A percentile compares a stretch with the other conserved stretches of the same genome.
These are phyloP conservation scores for Coriolopsis trogii DNA, from an alignment of 1,284 basidiomycete species.

Conservation along the genomic window DNA sequence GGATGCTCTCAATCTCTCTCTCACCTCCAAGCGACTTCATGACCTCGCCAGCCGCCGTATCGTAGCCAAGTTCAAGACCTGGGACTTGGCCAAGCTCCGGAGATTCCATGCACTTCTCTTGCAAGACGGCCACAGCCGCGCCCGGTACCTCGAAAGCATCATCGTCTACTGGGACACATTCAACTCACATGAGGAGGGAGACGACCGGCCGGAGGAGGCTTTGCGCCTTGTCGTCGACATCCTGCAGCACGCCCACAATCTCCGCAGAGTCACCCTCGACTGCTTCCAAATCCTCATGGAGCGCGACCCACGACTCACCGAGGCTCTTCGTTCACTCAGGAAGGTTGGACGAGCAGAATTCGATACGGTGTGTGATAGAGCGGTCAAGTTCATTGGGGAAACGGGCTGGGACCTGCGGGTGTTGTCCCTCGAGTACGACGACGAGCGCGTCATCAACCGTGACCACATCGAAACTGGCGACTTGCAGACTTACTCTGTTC, in stretches of 20 bases:
- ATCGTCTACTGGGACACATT: neutral
- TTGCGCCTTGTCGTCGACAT: slow-evolving; percentile 9
- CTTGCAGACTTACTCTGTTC: neutral
- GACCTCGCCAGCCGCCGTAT: slow-evolving; percentile 7
- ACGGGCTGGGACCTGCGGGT: neutral
- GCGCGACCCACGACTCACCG: slow-evolving; percentile 1
- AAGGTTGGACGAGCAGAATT: slow-evolving; percentile 2
- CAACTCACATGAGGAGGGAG: neutral
- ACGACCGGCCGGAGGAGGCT: neutral
- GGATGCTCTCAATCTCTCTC: slow-evolving; percentile 10
- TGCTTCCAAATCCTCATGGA: slow-evolving; percentile 5
- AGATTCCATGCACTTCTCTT: neutral
- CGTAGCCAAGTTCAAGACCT: neutral
- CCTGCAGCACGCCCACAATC: slow-evolving; percentile 1
- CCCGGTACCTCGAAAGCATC: neutral
- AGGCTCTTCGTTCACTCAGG: slow-evolving; percentile 2
- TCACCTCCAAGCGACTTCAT: slow-evolving; percentile 5
- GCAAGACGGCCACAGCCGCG: neutral
- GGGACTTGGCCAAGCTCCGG: neutral
- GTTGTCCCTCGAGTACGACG: slow-evolving; percentile 4
- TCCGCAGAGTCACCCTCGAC: slow-evolving; percentile 7
- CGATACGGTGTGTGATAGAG: neutral
- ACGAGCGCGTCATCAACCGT: neutral
- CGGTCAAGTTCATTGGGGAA: neutral
- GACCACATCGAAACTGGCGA: no score